Conservation (phyloP, 768 basidiomycete species). For the Amylocystis lapponica region DNA sequence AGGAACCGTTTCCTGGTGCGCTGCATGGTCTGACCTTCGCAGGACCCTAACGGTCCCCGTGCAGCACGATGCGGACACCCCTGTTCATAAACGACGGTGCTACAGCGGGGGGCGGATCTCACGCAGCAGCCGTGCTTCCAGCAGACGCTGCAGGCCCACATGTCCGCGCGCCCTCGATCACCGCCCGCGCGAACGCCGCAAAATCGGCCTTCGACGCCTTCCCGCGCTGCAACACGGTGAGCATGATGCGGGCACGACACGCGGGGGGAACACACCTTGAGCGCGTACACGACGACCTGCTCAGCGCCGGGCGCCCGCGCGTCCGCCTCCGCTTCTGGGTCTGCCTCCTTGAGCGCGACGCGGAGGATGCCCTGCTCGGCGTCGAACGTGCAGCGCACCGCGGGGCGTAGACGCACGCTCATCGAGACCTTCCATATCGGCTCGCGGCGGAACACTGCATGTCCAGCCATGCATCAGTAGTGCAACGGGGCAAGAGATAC, state of each 20-base stretch:
- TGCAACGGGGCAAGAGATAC: background rate
- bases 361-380: slow-evolving; percentile 49
- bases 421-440: slow-evolving; percentile 66
- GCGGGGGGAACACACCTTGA: slow-evolving; percentile 42
- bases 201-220: slow-evolving; percentile 20
- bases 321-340: slow-evolving; percentile 22
- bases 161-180: slow-evolving; percentile 8
- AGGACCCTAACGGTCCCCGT: no score
- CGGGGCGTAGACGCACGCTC: slow-evolving; percentile 51
- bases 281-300: slow-evolving; percentile 55
- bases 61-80: no score
- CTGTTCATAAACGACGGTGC: no score
- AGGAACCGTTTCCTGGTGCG: no score
- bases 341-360: slow-evolving; percentile 46
- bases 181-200: slow-evolving; percentile 17
- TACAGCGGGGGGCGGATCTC: no score
- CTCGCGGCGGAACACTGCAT: slow-evolving; percentile 62
- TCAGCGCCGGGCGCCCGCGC: slow-evolving; percentile 19
- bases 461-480: slow-evolving; percentile 4
- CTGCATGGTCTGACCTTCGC: no score
- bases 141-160: no score
- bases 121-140: no score
- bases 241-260: background rate
- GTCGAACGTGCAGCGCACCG: slow-evolving; percentile 55
- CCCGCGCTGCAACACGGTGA: slow-evolving; percentile 15